Evolutionary conservation across 1,284 basidiomycete species (phyloP), one percentile per base, ranked within the genome.

Genomic region (Sporisorium graminicola): DNA sequence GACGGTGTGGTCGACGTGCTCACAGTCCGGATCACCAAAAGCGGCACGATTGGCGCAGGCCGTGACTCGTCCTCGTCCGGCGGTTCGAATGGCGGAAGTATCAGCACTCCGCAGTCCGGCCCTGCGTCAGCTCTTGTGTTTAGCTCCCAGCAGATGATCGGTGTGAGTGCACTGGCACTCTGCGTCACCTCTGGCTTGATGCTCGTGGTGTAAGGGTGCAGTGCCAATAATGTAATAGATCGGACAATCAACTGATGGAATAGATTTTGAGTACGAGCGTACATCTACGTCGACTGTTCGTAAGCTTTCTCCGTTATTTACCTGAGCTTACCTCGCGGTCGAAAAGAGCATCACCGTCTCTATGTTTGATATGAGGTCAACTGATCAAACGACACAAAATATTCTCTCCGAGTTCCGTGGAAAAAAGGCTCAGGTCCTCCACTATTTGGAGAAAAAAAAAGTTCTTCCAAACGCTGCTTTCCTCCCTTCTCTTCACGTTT

Each of bases 1-100:
- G 82, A 85, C 43, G 82, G 80, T 26, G 56, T 58, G 1, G 82
- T 84, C 14, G 56, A 69, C 4, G 65, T 85, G 22, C 59, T 85
- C 31, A 83, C 79, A 16, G 77, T 85, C 57, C 69, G 47, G 10
- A 58, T 82, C 43, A 79, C 69, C 43, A 78, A 81, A 62, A 77
- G 71, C 13, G 80, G 80, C 24, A 76, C 67, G 20, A 62, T 80
- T 24, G 78, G 79, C 1, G 63, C 61, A 12, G 60, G 54, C 22
- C 18, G 55, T 14, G 50, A 29, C 44, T 40, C 46, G 18, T 47
- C 14, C 40, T 18, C 52, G 24, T 42, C 50, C n/a, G 26, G 37
- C 24, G 40, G 43, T 43, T 53, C 62, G 16, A 60, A 22, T 31
- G 58, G 54, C 3, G 53, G 59, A 6, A 63, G 66, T 35, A 33